Evolutionary conservation across 768 basidiomycete species (phyloP).

Genomic region (Atractiella rhizophila): DNA sequence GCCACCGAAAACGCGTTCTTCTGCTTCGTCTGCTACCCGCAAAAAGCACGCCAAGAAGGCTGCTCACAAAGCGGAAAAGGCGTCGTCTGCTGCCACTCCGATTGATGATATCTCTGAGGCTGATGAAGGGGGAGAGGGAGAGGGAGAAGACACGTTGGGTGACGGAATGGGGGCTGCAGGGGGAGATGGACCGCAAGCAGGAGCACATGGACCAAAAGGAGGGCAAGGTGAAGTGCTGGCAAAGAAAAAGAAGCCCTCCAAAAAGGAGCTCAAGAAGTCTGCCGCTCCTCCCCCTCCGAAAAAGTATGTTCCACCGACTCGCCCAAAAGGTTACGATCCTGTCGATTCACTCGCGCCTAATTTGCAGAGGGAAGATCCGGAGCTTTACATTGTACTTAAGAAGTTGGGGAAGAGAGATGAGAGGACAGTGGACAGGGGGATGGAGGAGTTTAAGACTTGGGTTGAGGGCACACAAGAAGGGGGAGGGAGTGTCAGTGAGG

Average conservation of each 20-base stretch:
- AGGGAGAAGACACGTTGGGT: too few relatives aligned
- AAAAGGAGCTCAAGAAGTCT: constrained; percentile 2
- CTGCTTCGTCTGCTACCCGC: too few relatives aligned
- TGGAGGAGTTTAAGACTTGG: constrained; percentile 4
- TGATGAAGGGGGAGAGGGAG: too few relatives aligned
- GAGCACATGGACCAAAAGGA: too few relatives aligned
- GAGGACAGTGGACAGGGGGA: constrained; percentile 2
- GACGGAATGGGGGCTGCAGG: too few relatives aligned
- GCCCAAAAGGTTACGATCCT: constrained; percentile 4
- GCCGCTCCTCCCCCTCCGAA: constrained; percentile 3
- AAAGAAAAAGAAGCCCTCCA: constrained; percentile 3
- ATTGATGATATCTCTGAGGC: too few relatives aligned
- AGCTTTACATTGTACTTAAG: background rate
- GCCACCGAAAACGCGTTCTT: too few relatives aligned
- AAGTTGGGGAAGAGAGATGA: constrained; percentile 5
- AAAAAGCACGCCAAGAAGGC: too few relatives aligned
- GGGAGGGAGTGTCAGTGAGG: background rate
- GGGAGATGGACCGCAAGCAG: too few relatives aligned
- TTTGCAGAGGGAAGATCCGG: background rate
- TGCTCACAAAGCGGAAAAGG: too few relatives aligned
- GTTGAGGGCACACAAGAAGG: background rate
- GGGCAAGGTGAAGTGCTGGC: background rate
- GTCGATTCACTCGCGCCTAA: background rate
- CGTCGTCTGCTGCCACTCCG: too few relatives aligned
- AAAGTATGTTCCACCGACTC: background rate